Base-by-base conservation (phyloP, 768 basidiomycete species). In the Cyclocybe aegerita region DNA sequence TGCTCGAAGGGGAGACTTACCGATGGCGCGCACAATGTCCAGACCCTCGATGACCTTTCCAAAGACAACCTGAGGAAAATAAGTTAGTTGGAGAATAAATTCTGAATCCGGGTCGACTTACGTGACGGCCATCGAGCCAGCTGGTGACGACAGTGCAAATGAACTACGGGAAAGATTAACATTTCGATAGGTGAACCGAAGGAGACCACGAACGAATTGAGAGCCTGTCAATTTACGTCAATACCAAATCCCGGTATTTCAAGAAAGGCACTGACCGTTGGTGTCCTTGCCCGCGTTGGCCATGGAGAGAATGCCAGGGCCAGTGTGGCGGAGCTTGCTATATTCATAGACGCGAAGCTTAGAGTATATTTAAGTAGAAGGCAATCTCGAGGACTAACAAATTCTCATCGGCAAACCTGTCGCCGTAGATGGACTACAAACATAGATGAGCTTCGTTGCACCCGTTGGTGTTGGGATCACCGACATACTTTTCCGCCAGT, bases 281-380 rank as follows among this genome's bases (percentile, higher is more conserved):
- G 95, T 97, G 67, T 95, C 89, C 68, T 85, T 87, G 64, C 86
- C 87, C 48, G 93, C 84, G 62, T 97, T 98, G 43, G 95, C 95
- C 95, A 98, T 97, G 2, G 93, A 94, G 51, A 96, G 81, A 49
- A 80, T 77, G 55, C 95, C 95, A 43, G 90, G 82, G 34, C 83
- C 85, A 60, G 90, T 89, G 78, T 99, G 96, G 68, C 84, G 86
- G 69, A 98, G 89, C 81, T 98, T 97, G 80, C 94, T 97, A 60
- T 41, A 29, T 42, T 2, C 52, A 23, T 38, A 31, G 48, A 44
- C 7, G 46, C 55, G 31, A 54, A 43, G 40, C 43, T n/a, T 23
- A 10, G 6, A 14, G 1, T 38, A 12, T 14, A 9, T n/a, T 12
- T 3, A 16, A 45, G 23, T 9, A 17, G 11, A 17, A 2, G 11